A percentile compares a stretch with the other conserved stretches of the same genome.
Evolutionary conservation across 352 stramenopile species (phyloP).

Genomic region (Pythium sp.): DNA sequence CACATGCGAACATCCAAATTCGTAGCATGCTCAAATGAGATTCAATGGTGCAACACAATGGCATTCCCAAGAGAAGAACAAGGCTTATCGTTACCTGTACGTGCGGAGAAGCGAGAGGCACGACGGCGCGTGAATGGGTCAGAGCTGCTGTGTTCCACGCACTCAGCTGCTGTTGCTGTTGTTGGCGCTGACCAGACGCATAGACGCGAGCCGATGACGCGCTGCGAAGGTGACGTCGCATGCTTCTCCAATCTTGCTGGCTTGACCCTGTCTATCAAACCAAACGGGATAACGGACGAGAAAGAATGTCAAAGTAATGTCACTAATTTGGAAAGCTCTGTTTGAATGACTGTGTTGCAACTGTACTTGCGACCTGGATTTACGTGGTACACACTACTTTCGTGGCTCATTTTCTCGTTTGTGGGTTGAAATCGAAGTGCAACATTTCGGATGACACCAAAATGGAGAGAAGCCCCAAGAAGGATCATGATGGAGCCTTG

Average conservation of each 20-base stretch:
- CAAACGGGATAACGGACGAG: not conserved
- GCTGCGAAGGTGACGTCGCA: constrained; percentile 7
- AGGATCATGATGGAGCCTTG: not conserved
- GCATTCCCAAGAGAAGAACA: not conserved
- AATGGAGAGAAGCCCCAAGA: not conserved
- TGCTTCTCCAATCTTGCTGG: not conserved
- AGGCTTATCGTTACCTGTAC: not conserved
- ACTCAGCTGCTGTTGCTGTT: not conserved
- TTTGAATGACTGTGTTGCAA: no score
- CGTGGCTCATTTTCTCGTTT: no score
- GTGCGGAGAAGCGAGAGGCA: not conserved
- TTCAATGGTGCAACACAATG: not conserved
- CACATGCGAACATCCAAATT: not conserved
- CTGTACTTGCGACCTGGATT: not conserved
- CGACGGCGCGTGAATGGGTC: not conserved
- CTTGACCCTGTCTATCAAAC: not conserved
- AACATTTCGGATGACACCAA: not conserved
- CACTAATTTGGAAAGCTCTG: not conserved
- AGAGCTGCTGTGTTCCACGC: not conserved
- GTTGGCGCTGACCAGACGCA: not conserved
- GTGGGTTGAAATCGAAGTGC: not conserved
- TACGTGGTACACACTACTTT: not conserved
- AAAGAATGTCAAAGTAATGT: not conserved
- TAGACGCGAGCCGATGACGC: not conserved
- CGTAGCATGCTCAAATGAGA: not conserved